Conservation (phyloP, 2,329 filamentous ascomycete species). For the Hypomyces rosellus region DNA sequence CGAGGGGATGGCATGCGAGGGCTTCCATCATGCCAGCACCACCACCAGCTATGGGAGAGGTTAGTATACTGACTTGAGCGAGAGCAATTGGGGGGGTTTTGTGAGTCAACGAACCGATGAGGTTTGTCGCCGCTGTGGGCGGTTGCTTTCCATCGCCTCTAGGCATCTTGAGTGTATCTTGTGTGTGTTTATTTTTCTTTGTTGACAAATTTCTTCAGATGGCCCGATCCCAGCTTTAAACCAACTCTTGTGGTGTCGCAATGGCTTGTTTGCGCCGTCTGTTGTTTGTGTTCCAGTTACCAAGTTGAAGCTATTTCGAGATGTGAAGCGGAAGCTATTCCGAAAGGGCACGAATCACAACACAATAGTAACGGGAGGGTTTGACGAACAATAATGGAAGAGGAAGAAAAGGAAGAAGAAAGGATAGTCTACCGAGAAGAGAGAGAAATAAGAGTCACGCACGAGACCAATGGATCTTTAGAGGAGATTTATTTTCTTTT, state of each 20-base stretch:
- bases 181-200: background rate
- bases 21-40: conserved; percentile 99
- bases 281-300: background rate
- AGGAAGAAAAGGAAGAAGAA: background rate
- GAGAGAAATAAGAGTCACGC: conserved; percentile 7
- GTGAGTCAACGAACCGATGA: conserved; percentile 62
- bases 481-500: background rate
- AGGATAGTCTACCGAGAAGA: background rate
- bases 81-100: conserved; percentile 6
- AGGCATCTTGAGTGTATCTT: conserved; percentile 25
- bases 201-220: background rate
- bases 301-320: conserved; percentile 2
- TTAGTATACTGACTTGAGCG: conserved; percentile 13
- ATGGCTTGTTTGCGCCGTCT: too few relatives aligned
- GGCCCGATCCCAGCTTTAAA: background rate
- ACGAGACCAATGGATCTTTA: conserved; percentile 12
- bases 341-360: background rate
- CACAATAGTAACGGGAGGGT: background rate
- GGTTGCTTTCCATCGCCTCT: conserved; percentile 55
- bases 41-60: conserved; percentile 64
- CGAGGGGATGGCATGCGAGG: conserved; percentile 87
- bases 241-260: too few relatives aligned
- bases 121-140: conserved; percentile 78
- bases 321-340: conserved; percentile 4
- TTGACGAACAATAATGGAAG: conserved; percentile 5